Percentiles rank a stretch among this genome's conserved stretches.
phyloP scores from a whole-genome alignment of 1,284 basidiomycete genomes.

The Melampsora larici-populina region DNA sequence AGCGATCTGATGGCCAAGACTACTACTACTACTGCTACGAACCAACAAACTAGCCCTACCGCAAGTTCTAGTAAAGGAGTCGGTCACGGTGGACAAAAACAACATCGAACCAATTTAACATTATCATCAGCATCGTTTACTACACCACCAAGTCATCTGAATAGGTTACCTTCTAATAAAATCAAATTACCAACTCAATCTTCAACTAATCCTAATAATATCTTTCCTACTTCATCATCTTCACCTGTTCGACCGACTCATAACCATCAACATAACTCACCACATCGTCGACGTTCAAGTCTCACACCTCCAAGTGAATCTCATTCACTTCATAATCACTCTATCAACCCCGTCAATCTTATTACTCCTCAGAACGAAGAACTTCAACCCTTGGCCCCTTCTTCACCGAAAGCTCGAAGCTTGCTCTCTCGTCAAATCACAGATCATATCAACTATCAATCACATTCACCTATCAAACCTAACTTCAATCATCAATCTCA shows the following conservation, averaged over 20 bases:
- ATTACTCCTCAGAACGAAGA: not conserved
- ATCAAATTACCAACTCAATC: not conserved
- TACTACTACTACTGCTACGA: not conserved
- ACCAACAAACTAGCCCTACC: too few relatives aligned
- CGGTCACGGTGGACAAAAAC: slow-evolving; percentile 1
- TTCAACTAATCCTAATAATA: not conserved
- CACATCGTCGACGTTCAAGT: not conserved
- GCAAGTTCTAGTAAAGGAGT: not conserved
- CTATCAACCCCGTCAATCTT: not conserved
- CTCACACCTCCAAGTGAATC: not conserved
- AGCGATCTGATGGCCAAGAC: not conserved
- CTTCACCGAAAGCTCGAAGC: not conserved
- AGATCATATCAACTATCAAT: not conserved
- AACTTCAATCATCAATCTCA: not conserved
- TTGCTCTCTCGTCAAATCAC: not conserved
- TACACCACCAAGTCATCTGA: slow-evolving; percentile 7
- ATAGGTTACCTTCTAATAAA: too few relatives aligned
- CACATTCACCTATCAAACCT: not conserved
- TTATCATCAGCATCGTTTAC: not conserved
- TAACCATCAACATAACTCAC: not conserved
- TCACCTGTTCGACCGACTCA: not conserved
- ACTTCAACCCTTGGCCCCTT: not conserved
- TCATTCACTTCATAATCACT: not conserved
- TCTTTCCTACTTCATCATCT: not conserved
- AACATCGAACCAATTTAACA: not conserved